Base-by-base conservation (phyloP, 2,329 filamentous ascomycete genomes). In the Ploettnerulaceae sp. region DNA sequence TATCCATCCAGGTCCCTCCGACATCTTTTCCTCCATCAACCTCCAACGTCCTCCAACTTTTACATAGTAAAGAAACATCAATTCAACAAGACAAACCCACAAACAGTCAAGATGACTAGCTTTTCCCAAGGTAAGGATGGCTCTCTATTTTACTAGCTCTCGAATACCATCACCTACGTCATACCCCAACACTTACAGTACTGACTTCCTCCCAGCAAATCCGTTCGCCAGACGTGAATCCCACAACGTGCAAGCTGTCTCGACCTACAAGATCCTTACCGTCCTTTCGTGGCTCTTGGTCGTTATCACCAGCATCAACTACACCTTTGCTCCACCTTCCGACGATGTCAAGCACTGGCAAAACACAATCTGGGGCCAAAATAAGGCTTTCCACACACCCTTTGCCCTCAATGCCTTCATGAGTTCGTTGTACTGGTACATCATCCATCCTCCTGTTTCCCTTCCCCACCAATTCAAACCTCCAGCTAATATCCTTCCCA, bases 211-310 rank as follows among this genome's bases (percentile, higher is more conserved):
- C 21, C 22, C 52, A 86, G 83, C 79, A 64, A 93, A 93, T 65
- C 87, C 87, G 21, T 93, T 93, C 69, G 71, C 76, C 49, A 81
- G 75, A 66, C 80, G 80, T 60, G 84, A 89, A 49, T 73, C 77
- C 14, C 82, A 88, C 62, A 74, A 74, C 51, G 66, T 69, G 22
- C 70, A 71, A 52, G 73, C 80, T 40, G 71, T 95, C 58, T 71
- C 79, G 55, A 72, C 79, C 26, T 93, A 93, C 76, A 89, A 88
- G 67, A 68, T 89, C 63, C 69, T 89, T 52, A 87, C 86, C 3
- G 74, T 82, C 33, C 51, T 89, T 40, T 82, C 82, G 26, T 95
- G 87, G 84, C 67, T 88, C 21, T 68, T 94, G 34, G 77, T 88
- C 29, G 70, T 93, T 45, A 66, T 88, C 57, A 74, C 82, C 40